phyloP scores from a whole-genome alignment of 805 yeast species.

The Phaffomyces antillensis region DNA sequence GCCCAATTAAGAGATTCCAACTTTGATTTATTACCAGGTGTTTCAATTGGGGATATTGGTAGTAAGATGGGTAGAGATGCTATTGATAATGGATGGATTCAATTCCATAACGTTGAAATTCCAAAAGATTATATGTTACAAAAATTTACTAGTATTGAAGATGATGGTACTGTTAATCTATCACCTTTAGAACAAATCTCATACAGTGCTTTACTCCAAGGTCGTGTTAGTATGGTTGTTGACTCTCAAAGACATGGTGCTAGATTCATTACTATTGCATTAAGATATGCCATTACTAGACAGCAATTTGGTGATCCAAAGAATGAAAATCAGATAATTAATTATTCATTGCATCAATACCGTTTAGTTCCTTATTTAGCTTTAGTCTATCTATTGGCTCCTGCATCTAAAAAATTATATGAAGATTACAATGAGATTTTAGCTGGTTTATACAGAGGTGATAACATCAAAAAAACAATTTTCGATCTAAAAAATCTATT shows the following conservation, averaged over 20 bases:
- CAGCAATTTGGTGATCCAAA: conserved; percentile 56
- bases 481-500: conserved; percentile 68
- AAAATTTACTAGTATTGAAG: conserved; percentile 65
- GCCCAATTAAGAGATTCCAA: conserved; percentile 79
- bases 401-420: conserved; percentile 60
- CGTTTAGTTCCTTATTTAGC: conserved; percentile 83
- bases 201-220: conserved; percentile 80
- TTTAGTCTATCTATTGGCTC: conserved; percentile 65
- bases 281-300: conserved; percentile 58
- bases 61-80: conserved; percentile 95
- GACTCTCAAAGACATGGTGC: conserved; percentile 81
- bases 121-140: conserved; percentile 81
- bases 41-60: conserved; percentile 87
- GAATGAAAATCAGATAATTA: conserved; percentile 67
- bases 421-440: conserved; percentile 43
- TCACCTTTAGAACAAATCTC: conserved; percentile 83
- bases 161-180: conserved; percentile 62
- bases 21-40: conserved; percentile 72
- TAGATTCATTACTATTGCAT: conserved; percentile 74
- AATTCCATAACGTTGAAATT: conserved; percentile 73
- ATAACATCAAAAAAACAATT: conserved; percentile 44
- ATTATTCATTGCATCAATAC: conserved; percentile 85
- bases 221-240: conserved; percentile 84
- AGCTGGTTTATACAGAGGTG: conserved; percentile 42
- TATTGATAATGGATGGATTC: conserved; percentile 96